Evolutionary conservation across 192 early-diverging fungal species (phyloP).

Genomic region (Piromyces finnis): DNA sequence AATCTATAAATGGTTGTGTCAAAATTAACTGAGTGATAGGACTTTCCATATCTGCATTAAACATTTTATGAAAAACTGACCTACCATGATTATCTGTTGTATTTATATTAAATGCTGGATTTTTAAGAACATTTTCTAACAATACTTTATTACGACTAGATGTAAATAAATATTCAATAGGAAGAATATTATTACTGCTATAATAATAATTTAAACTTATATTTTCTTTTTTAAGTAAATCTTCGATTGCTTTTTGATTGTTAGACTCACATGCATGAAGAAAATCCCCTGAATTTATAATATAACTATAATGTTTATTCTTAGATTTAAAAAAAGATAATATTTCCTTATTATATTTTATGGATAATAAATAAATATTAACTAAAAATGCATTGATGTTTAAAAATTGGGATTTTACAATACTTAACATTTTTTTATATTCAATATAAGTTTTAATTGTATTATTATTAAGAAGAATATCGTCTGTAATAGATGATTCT

Average conservation of each 20-base stretch:
- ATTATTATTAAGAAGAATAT: neutral
- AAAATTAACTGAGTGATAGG: neutral
- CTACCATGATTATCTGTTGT: neutral
- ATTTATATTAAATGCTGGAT: neutral
- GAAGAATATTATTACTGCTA: neutral
- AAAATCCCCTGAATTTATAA: neutral
- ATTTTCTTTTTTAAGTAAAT: neutral
- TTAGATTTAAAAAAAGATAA: neutral
- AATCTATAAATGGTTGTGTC: neutral
- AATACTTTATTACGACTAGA: neutral
- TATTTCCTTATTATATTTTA: neutral
- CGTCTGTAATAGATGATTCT: neutral
- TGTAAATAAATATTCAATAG: neutral
- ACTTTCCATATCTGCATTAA: neutral
- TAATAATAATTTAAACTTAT: neutral
- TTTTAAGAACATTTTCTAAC: neutral
- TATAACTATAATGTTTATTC: neutral
- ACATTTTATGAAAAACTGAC: neutral
- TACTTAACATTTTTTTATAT: neutral
- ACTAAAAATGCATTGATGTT: neutral
- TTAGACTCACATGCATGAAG: neutral
- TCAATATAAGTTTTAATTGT: neutral
- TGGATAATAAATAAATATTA: neutral
- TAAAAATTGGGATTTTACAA: neutral
- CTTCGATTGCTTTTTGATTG: neutral